A percentile compares a stretch with the other conserved stretches of the same genome.
These are phyloP conservation scores for Rhizopogon salebrosus DNA, from an alignment of 768 basidiomycete genomes.

Conservation along the genomic window DNA sequence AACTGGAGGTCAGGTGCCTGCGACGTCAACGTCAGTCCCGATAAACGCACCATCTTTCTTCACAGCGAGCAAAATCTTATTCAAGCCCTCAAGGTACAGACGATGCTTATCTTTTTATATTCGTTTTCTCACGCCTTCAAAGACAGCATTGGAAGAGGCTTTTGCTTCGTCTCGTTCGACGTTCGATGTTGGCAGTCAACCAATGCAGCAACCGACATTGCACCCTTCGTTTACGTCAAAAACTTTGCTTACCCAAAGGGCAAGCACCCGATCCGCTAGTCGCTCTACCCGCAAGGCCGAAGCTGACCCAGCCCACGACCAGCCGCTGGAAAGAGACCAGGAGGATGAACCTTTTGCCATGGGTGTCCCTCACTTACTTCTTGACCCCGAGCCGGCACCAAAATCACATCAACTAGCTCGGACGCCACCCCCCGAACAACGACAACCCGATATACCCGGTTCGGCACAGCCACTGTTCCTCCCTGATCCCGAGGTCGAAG, in stretches of 20 bases:
- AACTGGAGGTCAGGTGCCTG: constrained; percentile 48
- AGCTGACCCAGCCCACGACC: background rate
- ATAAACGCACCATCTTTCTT: constrained; percentile 92
- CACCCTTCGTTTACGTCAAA: background rate
- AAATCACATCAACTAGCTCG: constrained; percentile 8
- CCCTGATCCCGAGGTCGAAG: constrained; percentile 18
- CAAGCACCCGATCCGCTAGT: background rate
- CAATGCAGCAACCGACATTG: constrained; percentile 12
- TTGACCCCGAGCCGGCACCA: constrained; percentile 5
- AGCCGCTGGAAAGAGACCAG: background rate
- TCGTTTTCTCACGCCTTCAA: background rate
- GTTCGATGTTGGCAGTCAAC: constrained; percentile 44
- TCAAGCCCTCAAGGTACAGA: constrained; percentile 64
- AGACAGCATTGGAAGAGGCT: constrained; percentile 62
- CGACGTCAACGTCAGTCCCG: constrained; percentile 94
- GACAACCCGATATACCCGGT: constrained; percentile 5
- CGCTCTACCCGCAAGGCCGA: background rate
- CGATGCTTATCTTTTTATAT: background rate
- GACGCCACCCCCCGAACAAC: constrained; percentile 9
- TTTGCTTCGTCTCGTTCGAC: constrained; percentile 74
- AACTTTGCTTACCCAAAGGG: constrained; percentile 12
- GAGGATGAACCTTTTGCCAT: constrained; percentile 2
- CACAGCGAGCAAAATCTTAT: constrained; percentile 84
- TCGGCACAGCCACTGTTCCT: constrained; percentile 21
- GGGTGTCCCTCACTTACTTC: constrained; percentile 10